Base-by-base conservation (phyloP, 306 rosid species). In the Cucumis cinereus region DNA sequence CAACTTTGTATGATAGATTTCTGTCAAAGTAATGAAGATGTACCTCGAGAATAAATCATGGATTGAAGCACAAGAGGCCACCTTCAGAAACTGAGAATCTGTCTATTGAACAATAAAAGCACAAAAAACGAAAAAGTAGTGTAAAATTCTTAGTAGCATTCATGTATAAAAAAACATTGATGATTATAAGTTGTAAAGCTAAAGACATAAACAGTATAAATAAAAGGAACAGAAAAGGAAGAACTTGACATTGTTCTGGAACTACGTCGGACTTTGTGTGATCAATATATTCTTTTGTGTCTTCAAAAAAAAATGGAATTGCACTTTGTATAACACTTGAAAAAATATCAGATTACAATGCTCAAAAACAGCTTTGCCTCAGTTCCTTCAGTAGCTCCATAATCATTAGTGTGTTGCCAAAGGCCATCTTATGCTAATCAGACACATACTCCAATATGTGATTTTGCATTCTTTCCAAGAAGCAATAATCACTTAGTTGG, bases 11-110 rank as follows among this genome's bases (percentile, higher is more conserved):
- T 41, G 20, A 45, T 23, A 13, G 10, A 43, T 43, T 26, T 17
- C 36, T 40, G 40, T 2, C 35, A n/a, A 23, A 43, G 19, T 33
- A 38, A 67, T 13, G 57, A 53, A 62, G 64, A 70, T 72, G 69
- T 22, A 94, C 99, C 99, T 94, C 76, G 79, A 67, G 67, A 94
- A 79, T 30, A 92, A 76, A 89, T 90, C 99, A 58, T 92, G 85
- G 47, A 90, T 74, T 6, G 99, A 84, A 81, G 92, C 87, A 73
- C 93, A 89, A n/a, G 95, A 82, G 70, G 92, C 91, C 75, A 89
- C 87, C 90, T 72, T 92, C 84, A 94, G 81, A 84, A 87, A 64
- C 77, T 82, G 83, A 76, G 91, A 92, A 81, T 84, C 83, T 82
- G 90, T 80, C 79, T 74, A 52, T 54, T 57, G 76, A 54, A 80